Evolutionary conservation across 768 basidiomycete species (phyloP).

Genomic region (Boletus rufocinnamomeus): DNA sequence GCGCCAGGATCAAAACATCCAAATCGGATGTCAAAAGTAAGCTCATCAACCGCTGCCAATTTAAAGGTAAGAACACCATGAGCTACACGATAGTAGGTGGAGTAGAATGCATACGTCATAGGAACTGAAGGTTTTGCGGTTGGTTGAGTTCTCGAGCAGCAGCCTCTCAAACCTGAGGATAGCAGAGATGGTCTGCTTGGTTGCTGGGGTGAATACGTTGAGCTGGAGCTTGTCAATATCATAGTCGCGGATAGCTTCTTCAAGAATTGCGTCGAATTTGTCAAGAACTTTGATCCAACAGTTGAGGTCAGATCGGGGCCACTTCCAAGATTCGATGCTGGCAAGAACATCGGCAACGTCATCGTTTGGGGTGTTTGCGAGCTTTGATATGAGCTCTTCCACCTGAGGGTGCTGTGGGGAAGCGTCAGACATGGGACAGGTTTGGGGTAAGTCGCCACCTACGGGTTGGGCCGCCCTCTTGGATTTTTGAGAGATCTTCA

Average conservation of each 20-base stretch:
- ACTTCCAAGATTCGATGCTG: constrained; percentile 82
- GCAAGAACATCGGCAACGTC: constrained; percentile 70
- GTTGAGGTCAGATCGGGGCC: constrained; percentile 95
- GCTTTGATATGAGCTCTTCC: constrained; percentile 72
- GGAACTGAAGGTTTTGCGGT: constrained; percentile 92
- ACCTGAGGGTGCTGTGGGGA: constrained; percentile 71
- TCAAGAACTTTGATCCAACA: constrained; percentile 96
- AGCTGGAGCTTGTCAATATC: constrained; percentile 83
- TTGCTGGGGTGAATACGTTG: constrained; percentile 70
- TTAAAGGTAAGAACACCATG: constrained; percentile 6
- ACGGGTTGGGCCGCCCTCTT: constrained; percentile 82
- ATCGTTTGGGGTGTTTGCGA: constrained; percentile 66
- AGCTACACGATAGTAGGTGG: neutral
- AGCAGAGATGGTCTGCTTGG: constrained; percentile 74
- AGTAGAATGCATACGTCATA: constrained; percentile 80
- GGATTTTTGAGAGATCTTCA: constrained; percentile 88
- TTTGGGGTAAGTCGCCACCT: constrained; percentile 33
- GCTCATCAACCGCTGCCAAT: constrained; percentile 82
- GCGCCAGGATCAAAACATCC: constrained; percentile 79
- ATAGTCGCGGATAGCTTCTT: constrained; percentile 80
- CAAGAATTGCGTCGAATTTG: constrained; percentile 90
- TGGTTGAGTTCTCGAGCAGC: constrained; percentile 95
- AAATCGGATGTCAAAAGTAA: constrained; percentile 87
- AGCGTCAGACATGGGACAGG: constrained; percentile 10
- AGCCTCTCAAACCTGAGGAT: constrained; percentile 88